Evolutionary conservation across 1,284 basidiomycete genomes (phyloP).

Genomic region (Serendipita sp.): DNA sequence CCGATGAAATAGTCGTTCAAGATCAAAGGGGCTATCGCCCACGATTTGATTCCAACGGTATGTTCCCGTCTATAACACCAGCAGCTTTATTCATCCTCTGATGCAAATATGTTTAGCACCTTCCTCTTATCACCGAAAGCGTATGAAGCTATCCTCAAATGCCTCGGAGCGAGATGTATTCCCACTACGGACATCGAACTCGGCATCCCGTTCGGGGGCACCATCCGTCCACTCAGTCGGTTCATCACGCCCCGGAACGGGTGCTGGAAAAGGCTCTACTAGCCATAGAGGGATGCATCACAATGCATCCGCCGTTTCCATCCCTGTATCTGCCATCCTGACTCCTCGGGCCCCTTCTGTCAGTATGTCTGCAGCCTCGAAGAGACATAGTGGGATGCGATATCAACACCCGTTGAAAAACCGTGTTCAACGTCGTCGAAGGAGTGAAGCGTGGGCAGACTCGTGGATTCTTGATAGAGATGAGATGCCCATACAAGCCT

Average conservation of each 20-base stretch:
- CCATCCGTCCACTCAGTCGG: neutral
- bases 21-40: neutral
- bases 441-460: neutral
- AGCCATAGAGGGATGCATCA: neutral
- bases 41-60: slow-evolving; percentile 4
- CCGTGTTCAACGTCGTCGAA: neutral
- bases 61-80: neutral
- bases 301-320: neutral
- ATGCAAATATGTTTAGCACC: neutral
- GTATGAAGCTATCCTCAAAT: slow-evolving; percentile 2
- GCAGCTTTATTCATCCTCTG: neutral
- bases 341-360: neutral
- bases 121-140: slow-evolving; percentile 1
- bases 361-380: neutral
- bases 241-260: neutral
- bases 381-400: neutral
- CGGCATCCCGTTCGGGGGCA: neutral
- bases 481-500: neutral
- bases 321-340: neutral
- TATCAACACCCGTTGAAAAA: neutral
- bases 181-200: neutral
- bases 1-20: neutral
- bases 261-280: neutral
- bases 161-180: neutral
- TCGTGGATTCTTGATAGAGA: slow-evolving; percentile 4